A percentile compares a stretch with the other conserved stretches of the same genome.
phyloP scores from a whole-genome alignment of 176 grass and related monocot species.

The Oryza punctata region DNA sequence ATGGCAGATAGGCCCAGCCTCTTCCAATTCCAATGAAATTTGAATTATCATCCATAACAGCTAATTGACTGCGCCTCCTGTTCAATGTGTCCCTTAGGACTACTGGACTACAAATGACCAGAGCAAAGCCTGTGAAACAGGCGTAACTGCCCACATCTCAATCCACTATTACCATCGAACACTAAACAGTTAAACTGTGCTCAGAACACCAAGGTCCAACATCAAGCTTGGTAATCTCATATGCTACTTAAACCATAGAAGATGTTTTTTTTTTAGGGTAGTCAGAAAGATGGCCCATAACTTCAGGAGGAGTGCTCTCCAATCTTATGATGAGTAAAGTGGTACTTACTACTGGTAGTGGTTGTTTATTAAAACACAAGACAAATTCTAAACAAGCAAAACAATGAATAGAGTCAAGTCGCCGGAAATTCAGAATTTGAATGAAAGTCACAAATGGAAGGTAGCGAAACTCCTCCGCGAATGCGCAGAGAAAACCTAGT shows the following conservation, averaged over 20 bases:
- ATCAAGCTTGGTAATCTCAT: not conserved
- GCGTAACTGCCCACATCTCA: not conserved
- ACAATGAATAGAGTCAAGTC: constrained; percentile 30
- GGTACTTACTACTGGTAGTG: not conserved
- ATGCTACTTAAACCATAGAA: not conserved
- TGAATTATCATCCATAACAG: not conserved
- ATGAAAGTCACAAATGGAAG: not conserved
- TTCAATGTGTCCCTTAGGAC: not conserved
- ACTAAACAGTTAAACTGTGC: not conserved
- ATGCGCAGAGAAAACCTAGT: not conserved
- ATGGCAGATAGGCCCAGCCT: not conserved
- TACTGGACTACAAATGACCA: not conserved
- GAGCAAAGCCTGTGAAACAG: constrained; percentile 18
- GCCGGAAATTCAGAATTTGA: constrained; percentile 28
- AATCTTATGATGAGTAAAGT: not conserved
- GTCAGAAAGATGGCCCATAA: not conserved
- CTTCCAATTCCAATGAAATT: not conserved
- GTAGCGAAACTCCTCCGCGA: not conserved
- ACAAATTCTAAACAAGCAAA: too few species aligned
- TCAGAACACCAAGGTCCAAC: constrained; percentile 4
- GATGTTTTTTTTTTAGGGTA: too few species aligned
- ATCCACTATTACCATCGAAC: not conserved
- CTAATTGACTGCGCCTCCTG: not conserved
- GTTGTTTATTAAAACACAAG: too few species aligned
- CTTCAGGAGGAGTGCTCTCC: not conserved